These are phyloP conservation scores for Aspergillus uvarum DNA, from an alignment of 2,329 filamentous ascomycete genomes.

Conservation along the genomic window DNA sequence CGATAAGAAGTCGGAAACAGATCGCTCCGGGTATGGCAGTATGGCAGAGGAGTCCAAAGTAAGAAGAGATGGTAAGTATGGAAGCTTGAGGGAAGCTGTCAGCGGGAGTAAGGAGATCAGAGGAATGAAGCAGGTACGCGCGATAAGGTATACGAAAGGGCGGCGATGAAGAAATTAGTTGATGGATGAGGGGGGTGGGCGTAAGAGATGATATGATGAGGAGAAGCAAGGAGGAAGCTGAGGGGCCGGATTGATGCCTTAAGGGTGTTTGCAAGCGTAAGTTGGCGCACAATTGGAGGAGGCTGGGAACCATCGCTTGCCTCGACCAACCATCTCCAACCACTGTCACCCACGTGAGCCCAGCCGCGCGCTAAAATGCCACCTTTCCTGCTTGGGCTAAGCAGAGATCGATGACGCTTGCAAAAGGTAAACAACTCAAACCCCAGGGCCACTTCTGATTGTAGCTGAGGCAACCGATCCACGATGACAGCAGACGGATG, in stretches of 20 bases:
- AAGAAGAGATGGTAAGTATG: slow-evolving; percentile 5
- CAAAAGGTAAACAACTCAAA: slow-evolving; percentile 14
- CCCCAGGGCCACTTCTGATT: slow-evolving; percentile 11
- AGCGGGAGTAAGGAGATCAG: slow-evolving; percentile 15
- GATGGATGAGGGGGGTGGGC: neutral
- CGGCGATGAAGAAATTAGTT: neutral
- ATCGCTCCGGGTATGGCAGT: slow-evolving; percentile 2
- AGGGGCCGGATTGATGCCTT: slow-evolving; percentile 26
- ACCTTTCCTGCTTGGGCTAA: slow-evolving; percentile 17
- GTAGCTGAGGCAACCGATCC: slow-evolving; percentile 24
- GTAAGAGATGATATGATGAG: slow-evolving; percentile 12
- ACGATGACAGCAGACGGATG: no score
- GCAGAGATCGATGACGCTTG: slow-evolving; percentile 9
- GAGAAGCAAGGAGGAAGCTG: slow-evolving; percentile 20
- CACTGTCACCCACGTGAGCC: slow-evolving; percentile 26
- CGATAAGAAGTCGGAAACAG: slow-evolving; percentile 6
- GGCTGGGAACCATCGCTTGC: slow-evolving; percentile 26
- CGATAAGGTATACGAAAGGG: slow-evolving; percentile 1
- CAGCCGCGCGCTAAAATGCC: slow-evolving; percentile 25
- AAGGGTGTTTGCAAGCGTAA: slow-evolving; percentile 24
- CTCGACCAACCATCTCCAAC: slow-evolving; percentile 22
- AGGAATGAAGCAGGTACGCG: slow-evolving; percentile 17
- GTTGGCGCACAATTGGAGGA: slow-evolving; percentile 17
- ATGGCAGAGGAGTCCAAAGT: neutral
- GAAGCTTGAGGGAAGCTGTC: slow-evolving; percentile 8